Base-by-base conservation (phyloP, 805 yeast species). In the Yamadazyma olivae region DNA sequence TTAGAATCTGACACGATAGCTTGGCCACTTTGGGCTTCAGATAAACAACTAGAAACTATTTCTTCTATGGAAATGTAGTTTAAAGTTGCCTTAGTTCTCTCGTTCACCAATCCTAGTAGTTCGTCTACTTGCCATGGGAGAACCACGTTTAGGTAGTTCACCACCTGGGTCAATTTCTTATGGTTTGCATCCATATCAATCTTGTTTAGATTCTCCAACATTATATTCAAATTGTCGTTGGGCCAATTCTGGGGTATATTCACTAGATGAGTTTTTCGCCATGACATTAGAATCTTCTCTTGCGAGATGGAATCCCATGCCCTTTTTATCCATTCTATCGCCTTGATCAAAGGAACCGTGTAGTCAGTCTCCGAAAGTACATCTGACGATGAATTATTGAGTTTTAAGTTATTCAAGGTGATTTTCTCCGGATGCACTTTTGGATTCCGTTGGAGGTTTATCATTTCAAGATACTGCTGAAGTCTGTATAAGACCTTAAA, bases 81-180 rank as follows among this genome's bases (percentile, higher is more conserved):
- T 10, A 67, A 48, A 1, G 70, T 64, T 14, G 67, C 61, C 39
- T 67, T 67, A 5, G 61, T 61, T 26, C 70, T 40, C 45, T 67
- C 73, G 43, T 67, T 67, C 2, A 67, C 70, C 20, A 80, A 56
- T 26, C 78, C 81, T 30, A 78, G 45, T 25, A 80, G 53, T 41
- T 75, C 74, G 32, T 73, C 73, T 19, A 72, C 60, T 36, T 76
- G 79, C 85, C 85, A 80, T 17, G 77, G 70, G 34, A 75, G 67
- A 10, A 61, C 69, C 12, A 76, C 81, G 35, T 65, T 63, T n/a
- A 75, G 60, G 34, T 61, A 57, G 16, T 59, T 52, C 53, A 79
- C 77, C n/a, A 72, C 50, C 17, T 61, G 62, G 5, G 53, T 46
- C 8, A 79, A 60, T 39, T 69, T 64, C 35, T 71, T 70, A 34